Evolutionary conservation across 208 protist species (phyloP), one percentile per base, ranked within the genome.

Genomic region (Crithidia brevicula): DNA sequence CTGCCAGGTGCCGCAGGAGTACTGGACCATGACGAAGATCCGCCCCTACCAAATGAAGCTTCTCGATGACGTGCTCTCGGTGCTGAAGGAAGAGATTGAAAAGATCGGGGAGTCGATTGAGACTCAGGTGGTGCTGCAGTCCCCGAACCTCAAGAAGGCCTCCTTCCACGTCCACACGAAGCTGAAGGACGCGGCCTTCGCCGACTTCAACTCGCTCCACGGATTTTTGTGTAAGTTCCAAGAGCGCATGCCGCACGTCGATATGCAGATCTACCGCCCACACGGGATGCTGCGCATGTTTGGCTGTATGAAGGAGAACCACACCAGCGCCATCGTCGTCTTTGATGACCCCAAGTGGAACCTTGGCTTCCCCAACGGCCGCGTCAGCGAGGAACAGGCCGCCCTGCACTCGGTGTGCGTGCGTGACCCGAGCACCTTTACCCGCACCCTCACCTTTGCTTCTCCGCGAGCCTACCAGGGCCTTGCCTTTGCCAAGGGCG

Each of bases 281-380:
- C 81, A 93, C 66, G 90, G 90, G 34, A 95, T 95, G 90, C 82
- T 95, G 33, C 86, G 90, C 49, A 95, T 95, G 90, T 89, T 83
- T 66, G 76, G 77, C 64, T 93, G 83, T 67, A 93, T 93, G 87
- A 95, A 95, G 67, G 86, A 95, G 80, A 95, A 95, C 70, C 87
- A 83, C 79, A 93, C 86, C 25, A 95, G 90, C 58, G 85, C 90
- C 34, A 95, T 95, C 25, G 64, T 74, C 20, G 87, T 95, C 18
- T 92, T 89, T 61, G 85, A 92, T 28, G 79, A 87, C 22, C 70
- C 71, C 1, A 74, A 79, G 56, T 93, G 87, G 86, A 86, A 93
- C 47, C 81, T 95, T 59, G 90, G 90, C 28, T 95, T 95, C 51
- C 73, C 74, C 0, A 47, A 62, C 31, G 85, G 87, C 38, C 66